Evolutionary conservation across 305 asterid species (phyloP), one percentile per base, ranked within the genome.

Genomic region (Solanum aculeatissimum): DNA sequence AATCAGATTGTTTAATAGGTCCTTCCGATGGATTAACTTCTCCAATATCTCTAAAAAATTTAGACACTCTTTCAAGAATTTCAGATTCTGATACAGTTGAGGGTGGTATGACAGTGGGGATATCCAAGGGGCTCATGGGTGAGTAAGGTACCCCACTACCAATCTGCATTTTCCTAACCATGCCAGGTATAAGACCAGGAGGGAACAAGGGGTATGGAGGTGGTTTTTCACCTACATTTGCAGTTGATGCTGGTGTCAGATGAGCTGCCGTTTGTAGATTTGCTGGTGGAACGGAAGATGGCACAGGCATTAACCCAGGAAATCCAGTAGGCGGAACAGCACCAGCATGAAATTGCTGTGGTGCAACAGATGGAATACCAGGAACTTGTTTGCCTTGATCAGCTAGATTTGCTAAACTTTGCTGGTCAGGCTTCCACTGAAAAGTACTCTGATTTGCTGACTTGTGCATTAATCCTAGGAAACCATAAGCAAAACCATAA

Each of bases 61-160:
- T 97, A 0, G 98, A 95, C 38, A 96, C 98, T 42, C 95, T 91
- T 53, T 96, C 99, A 5, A 94, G 98, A 85, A 95, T 88, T 87
- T 96, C 99, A 16, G 95, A 90, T 43, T 92, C 93, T 2, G 97
- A 86, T 16, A 90, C 93, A 18, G 87, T 93, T 21, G 98, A 90
- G 49, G 99, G 96, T 58, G 99, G 99, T 84, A 96, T 93, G 51
- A 88, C 91, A 1, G 96, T 95, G 3, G 99, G 99, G 71, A 96
- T 96, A 83, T 96, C 99, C 68, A 96, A 91, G 83, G 98, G 98
- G 93, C 98, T 95, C 92, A 96, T 89, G 23, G 98, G 95, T 68
- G 98, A 96, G 88, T 96, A 96, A 47, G 99, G 99, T 49, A 96
- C 99, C 72, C 99, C 99, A 86, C 98, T 96, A 63, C 99, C 99